A percentile compares a stretch with the other conserved stretches of the same genome.
Evolutionary conservation across 163 green algal species (phyloP).

Genomic region (Chloroidium sp.): DNA sequence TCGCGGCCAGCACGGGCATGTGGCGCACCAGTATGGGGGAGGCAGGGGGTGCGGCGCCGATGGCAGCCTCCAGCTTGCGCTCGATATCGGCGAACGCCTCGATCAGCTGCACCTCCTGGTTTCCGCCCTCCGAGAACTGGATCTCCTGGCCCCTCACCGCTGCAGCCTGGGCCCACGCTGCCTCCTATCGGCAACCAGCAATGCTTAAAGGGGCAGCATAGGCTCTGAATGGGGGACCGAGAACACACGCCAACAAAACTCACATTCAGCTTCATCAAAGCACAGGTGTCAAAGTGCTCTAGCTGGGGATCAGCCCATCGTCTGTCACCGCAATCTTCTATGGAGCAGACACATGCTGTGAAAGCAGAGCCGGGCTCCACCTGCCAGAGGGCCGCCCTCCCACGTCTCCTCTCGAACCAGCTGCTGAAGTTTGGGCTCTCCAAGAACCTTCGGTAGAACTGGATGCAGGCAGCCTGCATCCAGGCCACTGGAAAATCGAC

Average conservation of each 20-base stretch:
- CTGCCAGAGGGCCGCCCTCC: conserved; percentile 32
- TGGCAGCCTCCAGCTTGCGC: too few species aligned
- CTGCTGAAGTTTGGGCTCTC: conserved; percentile 46
- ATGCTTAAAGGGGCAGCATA: too few species aligned
- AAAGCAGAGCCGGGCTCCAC: background rate
- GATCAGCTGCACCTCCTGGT: too few species aligned
- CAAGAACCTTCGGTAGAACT: conserved; percentile 62
- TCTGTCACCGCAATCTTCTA: background rate
- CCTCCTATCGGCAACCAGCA: too few species aligned
- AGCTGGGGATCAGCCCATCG: background rate
- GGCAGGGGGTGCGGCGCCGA: too few species aligned
- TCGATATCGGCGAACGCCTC: too few species aligned
- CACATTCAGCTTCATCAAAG: background rate
- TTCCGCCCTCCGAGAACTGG: too few species aligned
- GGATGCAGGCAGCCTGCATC: conserved; percentile 4
- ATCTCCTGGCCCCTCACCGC: too few species aligned
- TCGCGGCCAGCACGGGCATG: background rate
- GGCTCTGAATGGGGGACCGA: background rate
- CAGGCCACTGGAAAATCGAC: background rate
- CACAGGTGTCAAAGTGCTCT: background rate
- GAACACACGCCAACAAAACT: background rate
- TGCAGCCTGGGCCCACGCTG: too few species aligned
- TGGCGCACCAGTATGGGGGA: background rate
- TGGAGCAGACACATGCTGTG: too few species aligned
- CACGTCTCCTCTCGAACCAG: conserved; percentile 45